These are phyloP conservation scores for Fomitopsis pinicola DNA, from an alignment of 1,284 basidiomycete species.

Conservation along the genomic window DNA sequence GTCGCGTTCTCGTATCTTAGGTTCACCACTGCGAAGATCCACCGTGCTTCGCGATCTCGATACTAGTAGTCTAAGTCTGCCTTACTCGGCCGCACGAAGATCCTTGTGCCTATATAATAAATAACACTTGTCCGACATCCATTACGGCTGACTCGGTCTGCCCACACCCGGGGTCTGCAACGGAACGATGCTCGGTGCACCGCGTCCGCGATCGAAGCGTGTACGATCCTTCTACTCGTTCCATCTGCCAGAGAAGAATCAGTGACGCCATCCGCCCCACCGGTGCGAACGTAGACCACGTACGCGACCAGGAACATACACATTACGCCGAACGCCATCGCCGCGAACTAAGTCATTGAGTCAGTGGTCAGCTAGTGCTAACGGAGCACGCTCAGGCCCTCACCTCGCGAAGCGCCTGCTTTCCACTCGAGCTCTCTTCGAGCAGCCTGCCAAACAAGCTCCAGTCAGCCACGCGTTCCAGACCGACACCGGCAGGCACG, in stretches of 20 bases:
- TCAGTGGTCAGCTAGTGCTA: neutral
- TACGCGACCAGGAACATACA: constrained; percentile 89
- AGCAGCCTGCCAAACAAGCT: constrained; percentile 51
- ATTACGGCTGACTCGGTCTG: neutral
- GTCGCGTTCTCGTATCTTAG: neutral
- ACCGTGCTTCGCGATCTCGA: neutral
- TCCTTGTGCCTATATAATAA: neutral
- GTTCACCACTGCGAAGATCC: neutral
- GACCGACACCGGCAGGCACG: neutral
- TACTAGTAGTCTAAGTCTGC: neutral
- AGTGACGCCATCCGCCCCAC: constrained; percentile 13
- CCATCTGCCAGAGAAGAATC: constrained; percentile 50
- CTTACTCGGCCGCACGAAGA: neutral
- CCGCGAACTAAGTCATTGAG: constrained; percentile 59
- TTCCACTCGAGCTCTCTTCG: constrained; percentile 80
- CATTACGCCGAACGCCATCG: constrained; percentile 83
- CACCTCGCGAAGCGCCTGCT: constrained; percentile 84
- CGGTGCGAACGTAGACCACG: constrained; percentile 34
- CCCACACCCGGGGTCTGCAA: neutral
- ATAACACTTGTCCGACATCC: neutral
- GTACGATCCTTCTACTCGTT: constrained; percentile 60
- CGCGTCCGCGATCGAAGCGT: neutral
- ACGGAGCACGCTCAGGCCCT: constrained; percentile 10
- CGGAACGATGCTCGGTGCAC: neutral
- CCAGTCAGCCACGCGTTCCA: neutral